A percentile compares a stretch with the other conserved stretches of the same genome.
phyloP scores from a whole-genome alignment of 306 rosid genomes.

The Senna siamea region DNA sequence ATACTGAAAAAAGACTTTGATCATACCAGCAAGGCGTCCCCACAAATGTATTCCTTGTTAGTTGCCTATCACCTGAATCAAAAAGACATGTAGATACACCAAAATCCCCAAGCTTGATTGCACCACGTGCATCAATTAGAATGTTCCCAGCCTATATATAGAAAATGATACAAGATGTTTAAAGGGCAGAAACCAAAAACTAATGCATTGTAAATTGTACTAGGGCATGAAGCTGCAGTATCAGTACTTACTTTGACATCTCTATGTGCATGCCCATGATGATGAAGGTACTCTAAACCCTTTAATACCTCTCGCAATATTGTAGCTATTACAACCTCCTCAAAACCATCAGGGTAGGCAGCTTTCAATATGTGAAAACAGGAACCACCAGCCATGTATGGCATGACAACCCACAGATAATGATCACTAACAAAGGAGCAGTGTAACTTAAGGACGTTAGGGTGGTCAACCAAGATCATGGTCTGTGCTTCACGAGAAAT shows the following conservation, averaged over 20 bases:
- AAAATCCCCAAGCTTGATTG: constrained; percentile 85
- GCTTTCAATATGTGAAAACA: constrained; percentile 95
- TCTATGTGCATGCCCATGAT: constrained; percentile 89
- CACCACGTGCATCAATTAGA: constrained; percentile 78
- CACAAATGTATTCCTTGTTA: constrained; percentile 85
- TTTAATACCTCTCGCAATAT: constrained; percentile 75
- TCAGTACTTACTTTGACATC: constrained; percentile 73
- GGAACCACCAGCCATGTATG: constrained; percentile 91
- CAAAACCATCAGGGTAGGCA: constrained; percentile 81
- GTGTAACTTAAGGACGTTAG: constrained; percentile 85
- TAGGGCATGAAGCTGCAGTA: neutral
- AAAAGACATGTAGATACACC: constrained; percentile 97
- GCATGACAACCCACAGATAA: constrained; percentile 94
- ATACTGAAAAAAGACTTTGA: neutral
- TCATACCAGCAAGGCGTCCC: constrained; percentile 97
- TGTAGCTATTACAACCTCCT: constrained; percentile 82
- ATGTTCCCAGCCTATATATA: constrained; percentile 81
- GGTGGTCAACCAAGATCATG: constrained; percentile 91
- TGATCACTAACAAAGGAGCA: constrained; percentile 91
- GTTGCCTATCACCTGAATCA: constrained; percentile 94
- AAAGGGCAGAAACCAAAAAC: constrained; percentile 6
- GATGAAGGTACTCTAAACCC: constrained; percentile 89
- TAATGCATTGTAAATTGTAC: neutral
- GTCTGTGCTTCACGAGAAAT: constrained; percentile 90
- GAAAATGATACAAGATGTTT: constrained; percentile 3